Conservation (phyloP, 805 yeast genomes). For the Barnettozyma californica region DNA sequence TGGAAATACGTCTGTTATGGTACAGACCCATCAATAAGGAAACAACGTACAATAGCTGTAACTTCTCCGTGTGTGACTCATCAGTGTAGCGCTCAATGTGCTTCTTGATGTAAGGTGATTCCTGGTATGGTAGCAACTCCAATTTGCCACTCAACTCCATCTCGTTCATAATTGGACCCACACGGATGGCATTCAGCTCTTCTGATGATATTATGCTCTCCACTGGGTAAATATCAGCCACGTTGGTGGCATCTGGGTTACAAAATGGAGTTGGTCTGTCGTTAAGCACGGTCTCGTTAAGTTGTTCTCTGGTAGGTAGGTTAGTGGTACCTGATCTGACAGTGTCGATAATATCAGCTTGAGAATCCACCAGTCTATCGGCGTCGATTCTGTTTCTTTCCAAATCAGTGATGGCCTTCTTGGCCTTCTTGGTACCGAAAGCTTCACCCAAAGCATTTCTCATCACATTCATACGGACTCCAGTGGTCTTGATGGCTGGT, state of each 20-base stretch:
- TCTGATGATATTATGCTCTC: slow-evolving; percentile 60
- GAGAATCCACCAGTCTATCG: slow-evolving; percentile 66
- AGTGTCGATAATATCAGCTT: slow-evolving; percentile 75
- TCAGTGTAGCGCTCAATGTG: slow-evolving; percentile 33
- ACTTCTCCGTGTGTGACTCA: slow-evolving; percentile 46
- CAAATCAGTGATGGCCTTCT: slow-evolving; percentile 75
- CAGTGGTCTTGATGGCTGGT: slow-evolving; percentile 58
- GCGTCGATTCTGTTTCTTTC: slow-evolving; percentile 86
- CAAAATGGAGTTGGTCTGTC: slow-evolving; percentile 84
- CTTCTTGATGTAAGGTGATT: slow-evolving; percentile 51
- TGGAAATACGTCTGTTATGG: slow-evolving; percentile 59
- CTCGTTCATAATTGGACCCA: slow-evolving; percentile 56
- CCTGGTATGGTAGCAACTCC: slow-evolving; percentile 56
- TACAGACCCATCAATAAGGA: slow-evolving; percentile 79
- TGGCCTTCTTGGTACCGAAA: slow-evolving; percentile 95
- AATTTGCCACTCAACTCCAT: slow-evolving; percentile 42
- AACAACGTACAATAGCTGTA: slow-evolving; percentile 73
- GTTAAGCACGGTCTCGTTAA: slow-evolving; percentile 49
- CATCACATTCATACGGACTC: slow-evolving; percentile 46
- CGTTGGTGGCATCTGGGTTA: slow-evolving; percentile 72
- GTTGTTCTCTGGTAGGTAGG: slow-evolving; percentile 66
- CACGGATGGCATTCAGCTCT: slow-evolving; percentile 61
- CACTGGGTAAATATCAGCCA: slow-evolving; percentile 78
- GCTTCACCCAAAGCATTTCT: slow-evolving; percentile 89
- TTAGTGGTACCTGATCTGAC: slow-evolving; percentile 64